Conservation (phyloP, 1,139 yeast species). For the Nakaseomyces bracarensis region DNA sequence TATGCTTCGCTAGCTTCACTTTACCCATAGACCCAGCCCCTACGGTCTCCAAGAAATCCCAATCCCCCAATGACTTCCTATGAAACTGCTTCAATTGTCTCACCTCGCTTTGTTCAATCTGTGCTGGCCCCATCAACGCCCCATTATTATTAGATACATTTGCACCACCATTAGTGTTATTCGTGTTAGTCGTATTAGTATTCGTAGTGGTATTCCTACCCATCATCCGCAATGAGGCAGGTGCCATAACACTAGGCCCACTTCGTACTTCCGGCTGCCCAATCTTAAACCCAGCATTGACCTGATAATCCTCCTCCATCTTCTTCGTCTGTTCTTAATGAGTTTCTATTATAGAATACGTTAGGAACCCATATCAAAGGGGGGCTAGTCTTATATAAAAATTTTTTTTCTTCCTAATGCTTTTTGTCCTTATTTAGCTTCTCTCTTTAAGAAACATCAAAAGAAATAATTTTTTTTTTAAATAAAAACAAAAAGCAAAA, state of each 20-base stretch:
- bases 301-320: conserved; percentile 6
- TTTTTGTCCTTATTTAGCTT: too few species aligned
- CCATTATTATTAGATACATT: not conserved
- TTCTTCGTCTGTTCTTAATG: not conserved
- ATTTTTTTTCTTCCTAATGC: not conserved
- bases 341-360: too few species aligned
- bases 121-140: conserved; percentile 26
- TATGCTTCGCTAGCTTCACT: conserved; percentile 86
- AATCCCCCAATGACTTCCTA: conserved; percentile 86
- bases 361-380: too few species aligned
- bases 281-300: conserved; percentile 5
- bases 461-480: too few species aligned
- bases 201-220: conserved; percentile 39
- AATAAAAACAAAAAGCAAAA: too few species aligned
- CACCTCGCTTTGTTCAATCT: conserved; percentile 15
- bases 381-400: too few species aligned
- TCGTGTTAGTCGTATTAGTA: conserved; percentile 29
- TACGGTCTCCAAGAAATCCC: conserved; percentile 91
- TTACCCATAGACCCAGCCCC: conserved; percentile 99
- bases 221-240: conserved; percentile 77
- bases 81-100: conserved; percentile 50
- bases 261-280: conserved; percentile 1
- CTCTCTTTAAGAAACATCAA: too few species aligned
- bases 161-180: conserved; percentile 13
- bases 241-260: conserved; percentile 32